A percentile compares a stretch with the other conserved stretches of the same genome.
These are phyloP conservation scores for Conticribra weissflogii DNA, from an alignment of 108 stramenopile species.

Conservation along the genomic window DNA sequence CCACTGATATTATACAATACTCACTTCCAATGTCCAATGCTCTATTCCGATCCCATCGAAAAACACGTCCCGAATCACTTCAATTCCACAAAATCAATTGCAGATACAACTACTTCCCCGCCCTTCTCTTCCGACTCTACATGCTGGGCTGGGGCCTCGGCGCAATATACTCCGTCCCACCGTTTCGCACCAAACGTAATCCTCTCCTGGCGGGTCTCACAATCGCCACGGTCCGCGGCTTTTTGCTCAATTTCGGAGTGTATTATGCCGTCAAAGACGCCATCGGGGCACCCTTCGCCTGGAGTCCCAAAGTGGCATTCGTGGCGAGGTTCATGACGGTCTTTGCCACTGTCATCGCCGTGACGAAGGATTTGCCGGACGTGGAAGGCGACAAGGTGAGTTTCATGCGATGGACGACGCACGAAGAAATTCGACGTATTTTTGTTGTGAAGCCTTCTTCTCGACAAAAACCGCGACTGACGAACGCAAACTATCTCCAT, in stretches of 20 bases:
- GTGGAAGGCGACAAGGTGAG: conserved; percentile 90
- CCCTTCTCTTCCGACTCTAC: conserved; percentile 88
- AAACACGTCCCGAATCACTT: no score
- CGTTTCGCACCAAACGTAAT: conserved; percentile 90
- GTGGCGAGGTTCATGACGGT: conserved; percentile 95
- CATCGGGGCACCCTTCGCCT: conserved; percentile 83
- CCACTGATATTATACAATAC: no score
- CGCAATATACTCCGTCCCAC: conserved; percentile 92
- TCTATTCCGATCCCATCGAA: no score
- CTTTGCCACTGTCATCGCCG: conserved; percentile 94
- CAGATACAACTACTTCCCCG: conserved; percentile 77
- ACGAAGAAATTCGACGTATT: no score
- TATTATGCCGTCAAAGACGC: conserved; percentile 97
- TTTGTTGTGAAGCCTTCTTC: no score
- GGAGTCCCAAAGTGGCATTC: conserved; percentile 94
- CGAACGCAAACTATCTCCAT: no score
- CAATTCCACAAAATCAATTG: neutral
- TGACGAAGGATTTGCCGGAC: conserved; percentile 96
- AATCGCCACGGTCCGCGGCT: conserved; percentile 95
- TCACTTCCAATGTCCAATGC: no score
- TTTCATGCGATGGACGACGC: no score
- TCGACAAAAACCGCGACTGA: no score
- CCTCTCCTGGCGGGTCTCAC: conserved; percentile 91
- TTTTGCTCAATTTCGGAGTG: conserved; percentile 96
- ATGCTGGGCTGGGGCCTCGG: conserved; percentile 87